Evolutionary conservation across 2,329 filamentous ascomycete species (phyloP).

Genomic region (Diplocarpon rosae): DNA sequence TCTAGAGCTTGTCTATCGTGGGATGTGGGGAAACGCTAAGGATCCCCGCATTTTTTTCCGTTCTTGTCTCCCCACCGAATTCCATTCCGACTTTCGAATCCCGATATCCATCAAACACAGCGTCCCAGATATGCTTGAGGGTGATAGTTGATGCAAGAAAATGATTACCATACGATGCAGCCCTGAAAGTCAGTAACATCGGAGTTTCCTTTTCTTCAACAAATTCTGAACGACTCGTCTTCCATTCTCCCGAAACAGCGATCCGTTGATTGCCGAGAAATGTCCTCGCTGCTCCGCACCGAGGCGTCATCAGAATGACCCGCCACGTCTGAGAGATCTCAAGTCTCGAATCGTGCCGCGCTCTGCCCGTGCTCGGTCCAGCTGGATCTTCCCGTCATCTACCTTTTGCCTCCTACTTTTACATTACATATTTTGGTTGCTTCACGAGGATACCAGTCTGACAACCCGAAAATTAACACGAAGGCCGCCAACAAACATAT

Average conservation of each 20-base stretch:
- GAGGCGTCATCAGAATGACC: constrained; percentile 1
- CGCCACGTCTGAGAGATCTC: neutral
- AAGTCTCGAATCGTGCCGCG: neutral
- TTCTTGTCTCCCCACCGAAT: too few species aligned
- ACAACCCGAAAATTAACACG: neutral
- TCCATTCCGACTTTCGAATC: too few species aligned
- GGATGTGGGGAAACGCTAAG: too few species aligned
- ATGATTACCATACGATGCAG: too few species aligned
- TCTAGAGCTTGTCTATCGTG: too few species aligned
- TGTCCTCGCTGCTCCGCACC: neutral
- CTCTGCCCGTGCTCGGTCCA: neutral
- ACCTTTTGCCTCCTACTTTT: too few species aligned
- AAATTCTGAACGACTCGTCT: neutral
- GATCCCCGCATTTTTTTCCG: too few species aligned
- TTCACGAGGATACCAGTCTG: neutral
- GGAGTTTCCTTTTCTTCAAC: neutral
- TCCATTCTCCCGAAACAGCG: neutral
- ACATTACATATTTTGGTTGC: too few species aligned
- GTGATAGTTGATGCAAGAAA: too few species aligned
- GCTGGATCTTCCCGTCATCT: neutral
- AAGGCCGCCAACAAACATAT: neutral
- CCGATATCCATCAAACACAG: too few species aligned
- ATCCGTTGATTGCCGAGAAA: neutral
- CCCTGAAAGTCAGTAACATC: neutral
- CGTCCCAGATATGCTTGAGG: too few species aligned